Conservation (phyloP, 2,329 filamentous ascomycete species). For the Fusarium fracticaudum region DNA sequence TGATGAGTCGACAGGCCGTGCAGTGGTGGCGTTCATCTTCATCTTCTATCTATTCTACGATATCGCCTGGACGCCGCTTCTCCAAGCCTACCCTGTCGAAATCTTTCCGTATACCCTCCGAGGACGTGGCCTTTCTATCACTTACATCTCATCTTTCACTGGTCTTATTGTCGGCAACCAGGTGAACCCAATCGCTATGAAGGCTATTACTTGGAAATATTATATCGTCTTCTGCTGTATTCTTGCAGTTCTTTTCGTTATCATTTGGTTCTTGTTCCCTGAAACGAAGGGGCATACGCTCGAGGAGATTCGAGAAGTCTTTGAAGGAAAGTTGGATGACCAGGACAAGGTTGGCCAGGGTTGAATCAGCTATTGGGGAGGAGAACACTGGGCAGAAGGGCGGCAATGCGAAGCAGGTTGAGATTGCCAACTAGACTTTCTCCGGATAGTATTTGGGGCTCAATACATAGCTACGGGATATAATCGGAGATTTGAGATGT, state of each 20-base stretch:
- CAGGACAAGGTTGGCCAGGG: not conserved
- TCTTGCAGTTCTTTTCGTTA: constrained; percentile 43
- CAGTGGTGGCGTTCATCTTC: constrained; percentile 51
- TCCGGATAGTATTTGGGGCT: rapidly evolving
- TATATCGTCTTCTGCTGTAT: constrained; percentile 52
- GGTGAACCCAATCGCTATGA: constrained; percentile 53
- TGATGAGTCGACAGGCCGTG: constrained; percentile 33
- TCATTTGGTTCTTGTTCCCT: constrained; percentile 52
- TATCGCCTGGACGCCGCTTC: constrained; percentile 48
- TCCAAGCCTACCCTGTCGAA: constrained; percentile 43
- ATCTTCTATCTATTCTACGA: constrained; percentile 52
- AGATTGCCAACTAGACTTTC: not conserved
- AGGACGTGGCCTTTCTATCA: constrained; percentile 28
- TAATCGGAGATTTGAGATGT: too few relatives aligned
- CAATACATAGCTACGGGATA: rapidly evolving
- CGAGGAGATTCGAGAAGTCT: constrained; percentile 45
- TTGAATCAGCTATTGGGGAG: not conserved
- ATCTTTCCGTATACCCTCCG: constrained; percentile 40
- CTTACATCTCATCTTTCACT: constrained; percentile 27
- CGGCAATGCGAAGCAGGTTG: not conserved
- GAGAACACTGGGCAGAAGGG: not conserved
- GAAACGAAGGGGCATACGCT: constrained; percentile 46
- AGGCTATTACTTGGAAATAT: constrained; percentile 51
- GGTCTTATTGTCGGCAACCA: constrained; percentile 49
- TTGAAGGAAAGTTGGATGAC: constrained; percentile 34